A percentile compares a stretch with the other conserved stretches of the same genome.
Evolutionary conservation across 306 rosid species (phyloP).

Genomic region (Ceratonia siliqua): DNA sequence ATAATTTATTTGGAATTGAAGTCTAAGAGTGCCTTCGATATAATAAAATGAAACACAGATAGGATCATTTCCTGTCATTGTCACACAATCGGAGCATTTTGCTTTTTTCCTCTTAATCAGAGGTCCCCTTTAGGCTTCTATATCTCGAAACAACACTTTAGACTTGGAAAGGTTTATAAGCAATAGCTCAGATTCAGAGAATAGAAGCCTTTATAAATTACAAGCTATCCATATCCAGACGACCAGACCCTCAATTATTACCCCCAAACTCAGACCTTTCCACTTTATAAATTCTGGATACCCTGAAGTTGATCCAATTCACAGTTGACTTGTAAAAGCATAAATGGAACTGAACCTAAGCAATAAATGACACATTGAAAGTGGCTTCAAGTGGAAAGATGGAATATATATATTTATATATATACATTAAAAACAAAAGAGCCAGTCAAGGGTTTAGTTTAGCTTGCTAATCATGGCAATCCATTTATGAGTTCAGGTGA

Average conservation of each 20-base stretch:
- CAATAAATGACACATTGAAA: background rate
- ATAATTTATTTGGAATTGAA: no score
- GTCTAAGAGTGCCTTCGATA: no score
- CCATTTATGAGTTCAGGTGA: background rate
- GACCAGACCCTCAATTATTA: background rate
- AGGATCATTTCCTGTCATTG: no score
- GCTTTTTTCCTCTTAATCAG: background rate
- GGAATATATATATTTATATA: background rate
- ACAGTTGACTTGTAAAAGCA: background rate
- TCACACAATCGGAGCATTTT: background rate
- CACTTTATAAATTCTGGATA: background rate
- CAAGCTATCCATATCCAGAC: background rate
- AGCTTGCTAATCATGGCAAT: constrained; percentile 7
- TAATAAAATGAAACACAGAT: no score
- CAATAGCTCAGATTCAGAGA: background rate
- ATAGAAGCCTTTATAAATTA: background rate
- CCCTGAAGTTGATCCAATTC: background rate
- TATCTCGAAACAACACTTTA: background rate
- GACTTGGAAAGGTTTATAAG: background rate
- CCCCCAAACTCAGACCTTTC: background rate
- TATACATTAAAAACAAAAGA: background rate
- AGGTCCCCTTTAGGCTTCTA: background rate
- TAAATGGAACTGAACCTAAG: background rate
- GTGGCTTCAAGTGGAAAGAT: constrained; percentile 6
- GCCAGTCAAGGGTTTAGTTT: background rate